A percentile compares a stretch with the other conserved stretches of the same genome.
These are phyloP conservation scores for Nicotiana undulata DNA, from an alignment of 257 asterid species.

Conservation along the genomic window DNA sequence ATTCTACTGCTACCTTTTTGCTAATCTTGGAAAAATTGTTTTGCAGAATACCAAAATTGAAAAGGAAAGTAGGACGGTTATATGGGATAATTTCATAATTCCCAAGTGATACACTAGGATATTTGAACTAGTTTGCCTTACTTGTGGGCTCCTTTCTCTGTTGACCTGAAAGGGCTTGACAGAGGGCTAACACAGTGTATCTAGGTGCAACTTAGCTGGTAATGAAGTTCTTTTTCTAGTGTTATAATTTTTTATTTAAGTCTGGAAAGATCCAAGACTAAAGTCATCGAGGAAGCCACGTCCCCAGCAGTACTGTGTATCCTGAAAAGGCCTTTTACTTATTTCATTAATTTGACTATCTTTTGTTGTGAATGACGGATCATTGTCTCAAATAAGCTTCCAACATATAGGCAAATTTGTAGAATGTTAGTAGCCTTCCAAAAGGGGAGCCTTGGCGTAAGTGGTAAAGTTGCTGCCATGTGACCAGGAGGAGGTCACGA, in stretches of 20 bases:
- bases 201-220: not conserved
- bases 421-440: not conserved
- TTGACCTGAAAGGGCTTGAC: not conserved
- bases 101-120: not conserved
- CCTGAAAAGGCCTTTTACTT: not conserved
- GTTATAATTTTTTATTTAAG: not conserved
- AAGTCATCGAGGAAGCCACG: not conserved
- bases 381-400: not conserved
- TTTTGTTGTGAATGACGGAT: not conserved
- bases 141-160: not conserved
- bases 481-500: too few species aligned
- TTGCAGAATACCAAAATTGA: not conserved
- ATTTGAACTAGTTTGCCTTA: not conserved
- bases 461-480: too few species aligned
- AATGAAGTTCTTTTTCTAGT: not conserved
- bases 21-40: not conserved
- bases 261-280: slow-evolving; percentile 3
- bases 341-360: not conserved
- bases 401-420: not conserved
- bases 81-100: not conserved
- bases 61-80: not conserved
- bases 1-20: not conserved
- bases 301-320: not conserved
- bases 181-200: not conserved
- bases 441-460: too few species aligned